Base-by-base conservation (phyloP, 345 rosid genomes). In the Turnera subulata region DNA sequence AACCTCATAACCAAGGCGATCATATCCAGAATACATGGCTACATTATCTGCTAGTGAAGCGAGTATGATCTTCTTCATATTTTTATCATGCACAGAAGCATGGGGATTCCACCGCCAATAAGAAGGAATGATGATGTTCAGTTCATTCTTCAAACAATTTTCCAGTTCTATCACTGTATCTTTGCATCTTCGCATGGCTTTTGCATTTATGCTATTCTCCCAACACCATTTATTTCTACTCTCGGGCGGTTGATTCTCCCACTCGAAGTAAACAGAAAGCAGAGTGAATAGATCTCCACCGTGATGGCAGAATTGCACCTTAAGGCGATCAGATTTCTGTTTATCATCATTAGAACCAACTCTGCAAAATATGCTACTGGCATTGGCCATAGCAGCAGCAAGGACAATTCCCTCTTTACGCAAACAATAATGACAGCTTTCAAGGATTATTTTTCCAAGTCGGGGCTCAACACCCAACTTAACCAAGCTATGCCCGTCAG, bases 141-240 rank as follows among this genome's bases (percentile, higher is more conserved):
- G 84, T 70, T 88, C 96, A 71, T 68, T 84, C 61, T 74, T 49
- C 24, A 91, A 78, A 76, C 90, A 81, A 46, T 32, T 64, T 66
- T 84, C 89, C 66, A 89, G 69, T 64, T 92, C 96, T 47, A 66
- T 71, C 32, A 92, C 79, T 5, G 93, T 79, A 29, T 89, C 96
- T 39, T 79, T 79, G 73, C 96, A 92, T 67, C 96, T 83, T 61
- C 98, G 73, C 95, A 92, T 80, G 11, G 95, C 70, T 64, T 91
- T 91, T 21, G 98, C 98, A 77, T 91, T 91, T 50, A 91, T 73
- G 61, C 98, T 82, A 63, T 88, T 88, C 11, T 88, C 88, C 98
- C 92, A 88, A 66, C 98, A 91, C 96, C 96, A 91, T 56, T 66
- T 76, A 59, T 78, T 89, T 83, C 82, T 75, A 73, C 55, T 65